Conservation (phyloP, 257 asterid species). For the Plantago major region DNA sequence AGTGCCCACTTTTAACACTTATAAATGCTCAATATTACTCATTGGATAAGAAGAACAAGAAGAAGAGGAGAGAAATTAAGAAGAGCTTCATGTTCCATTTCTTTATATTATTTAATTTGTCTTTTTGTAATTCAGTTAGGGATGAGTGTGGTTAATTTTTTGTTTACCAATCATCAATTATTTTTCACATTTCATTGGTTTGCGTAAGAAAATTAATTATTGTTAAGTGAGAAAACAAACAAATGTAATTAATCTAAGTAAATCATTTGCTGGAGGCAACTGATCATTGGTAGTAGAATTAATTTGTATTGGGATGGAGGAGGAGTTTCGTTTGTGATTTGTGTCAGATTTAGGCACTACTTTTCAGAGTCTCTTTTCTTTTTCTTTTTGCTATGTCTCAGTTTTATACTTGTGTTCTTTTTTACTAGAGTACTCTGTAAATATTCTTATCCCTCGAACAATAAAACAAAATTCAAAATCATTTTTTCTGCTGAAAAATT, state of each 20-base stretch:
- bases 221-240: too few species aligned
- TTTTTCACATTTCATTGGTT: slow-evolving; percentile 18
- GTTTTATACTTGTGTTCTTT: too few species aligned
- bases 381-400: too few species aligned
- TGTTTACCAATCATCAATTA: slow-evolving; percentile 27
- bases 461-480: too few species aligned
- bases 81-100: slow-evolving; percentile 14
- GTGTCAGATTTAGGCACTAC: too few species aligned
- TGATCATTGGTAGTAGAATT: slow-evolving; percentile 16
- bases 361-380: too few species aligned
- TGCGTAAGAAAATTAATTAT: slow-evolving; percentile 6
- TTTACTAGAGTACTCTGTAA: too few species aligned
- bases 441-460: too few species aligned
- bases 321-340: too few species aligned
- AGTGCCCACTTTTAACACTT: slow-evolving; percentile 11
- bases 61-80: too few species aligned
- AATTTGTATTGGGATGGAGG: slow-evolving; percentile 23
- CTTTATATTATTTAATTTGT: slow-evolving; percentile 1
- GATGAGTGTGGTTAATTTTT: slow-evolving; percentile 28
- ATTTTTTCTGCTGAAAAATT: too few species aligned
- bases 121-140: slow-evolving; percentile 12
- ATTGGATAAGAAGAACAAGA: slow-evolving; percentile 12
- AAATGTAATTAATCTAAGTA: neutral
- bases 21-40: slow-evolving; percentile 24
- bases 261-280: slow-evolving; percentile 22